Percentiles rank a stretch among this genome's conserved stretches.
phyloP scores from a whole-genome alignment of 345 rosid genomes.

The Heritiera fomes region DNA sequence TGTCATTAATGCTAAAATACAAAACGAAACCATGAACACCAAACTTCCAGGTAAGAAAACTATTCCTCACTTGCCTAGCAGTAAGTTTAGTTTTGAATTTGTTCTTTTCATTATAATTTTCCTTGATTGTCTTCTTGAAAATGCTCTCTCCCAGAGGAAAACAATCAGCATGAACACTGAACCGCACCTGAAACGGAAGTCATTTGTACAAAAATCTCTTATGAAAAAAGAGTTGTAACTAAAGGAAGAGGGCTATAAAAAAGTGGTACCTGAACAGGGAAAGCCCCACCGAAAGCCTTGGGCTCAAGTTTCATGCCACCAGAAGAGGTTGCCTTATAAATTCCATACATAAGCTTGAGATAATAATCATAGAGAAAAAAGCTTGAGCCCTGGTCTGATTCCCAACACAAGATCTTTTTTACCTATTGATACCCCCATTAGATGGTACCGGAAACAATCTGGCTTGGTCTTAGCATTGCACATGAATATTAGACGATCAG shows the following conservation, averaged over 20 bases:
- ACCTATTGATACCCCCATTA: constrained; percentile 69
- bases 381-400: constrained; percentile 75
- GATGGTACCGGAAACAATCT: constrained; percentile 72
- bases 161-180: constrained; percentile 60
- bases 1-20: constrained; percentile 5
- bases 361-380: constrained; percentile 88
- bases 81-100: constrained; percentile 80
- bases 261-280: constrained; percentile 76
- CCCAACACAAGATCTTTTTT: constrained; percentile 65
- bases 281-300: constrained; percentile 83
- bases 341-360: constrained; percentile 82
- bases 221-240: neutral
- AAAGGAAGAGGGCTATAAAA: constrained; percentile 7
- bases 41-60: constrained; percentile 21
- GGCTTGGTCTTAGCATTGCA: constrained; percentile 88
- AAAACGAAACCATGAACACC: constrained; percentile 10
- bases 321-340: constrained; percentile 73
- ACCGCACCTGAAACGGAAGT: constrained; percentile 66
- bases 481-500: constrained; percentile 92
- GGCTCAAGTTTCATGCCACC: constrained; percentile 90
- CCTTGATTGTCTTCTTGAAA: constrained; percentile 78
- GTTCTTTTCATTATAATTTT: constrained; percentile 60
- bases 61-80: constrained; percentile 50
- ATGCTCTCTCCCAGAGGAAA: constrained; percentile 69
- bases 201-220: constrained; percentile 18